These are phyloP conservation scores for Hypoxylon sp. DNA, from an alignment of 2,329 filamentous ascomycete genomes.

Conservation along the genomic window DNA sequence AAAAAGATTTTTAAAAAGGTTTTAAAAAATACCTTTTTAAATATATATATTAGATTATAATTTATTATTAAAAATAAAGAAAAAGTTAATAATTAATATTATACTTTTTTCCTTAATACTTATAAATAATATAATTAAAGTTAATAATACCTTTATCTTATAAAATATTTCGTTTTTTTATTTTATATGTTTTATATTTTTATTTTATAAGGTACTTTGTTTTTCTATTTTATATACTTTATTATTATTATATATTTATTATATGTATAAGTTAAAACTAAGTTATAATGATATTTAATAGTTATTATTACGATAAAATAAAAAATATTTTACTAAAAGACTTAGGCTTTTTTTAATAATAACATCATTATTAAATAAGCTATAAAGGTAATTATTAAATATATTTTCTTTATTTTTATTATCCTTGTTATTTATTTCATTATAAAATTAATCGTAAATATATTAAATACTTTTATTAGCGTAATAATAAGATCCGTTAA, in stretches of 20 bases:
- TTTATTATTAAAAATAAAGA: background rate
- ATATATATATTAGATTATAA: too few species aligned
- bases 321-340: background rate
- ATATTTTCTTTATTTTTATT: too few species aligned
- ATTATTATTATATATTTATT: background rate
- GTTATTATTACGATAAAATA: background rate
- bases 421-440: too few species aligned
- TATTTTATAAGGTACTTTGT: too few species aligned
- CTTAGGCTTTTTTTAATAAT: background rate
- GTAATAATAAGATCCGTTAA: too few species aligned
- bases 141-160: background rate
- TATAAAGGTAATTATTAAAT: too few species aligned
- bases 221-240: background rate
- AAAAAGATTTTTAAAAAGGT: background rate
- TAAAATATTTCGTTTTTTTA: too few species aligned
- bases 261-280: background rate
- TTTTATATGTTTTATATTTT: too few species aligned
- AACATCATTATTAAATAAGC: background rate
- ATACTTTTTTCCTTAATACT: background rate
- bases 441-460: too few species aligned
- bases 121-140: background rate
- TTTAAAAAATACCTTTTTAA: background rate
- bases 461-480: too few species aligned
- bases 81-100: background rate
- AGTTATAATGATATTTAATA: background rate